Percentiles rank a stretch among this genome's conserved stretches.
These are phyloP conservation scores for Lentinula aciculospora DNA, from an alignment of 768 basidiomycete genomes.

Conservation along the genomic window DNA sequence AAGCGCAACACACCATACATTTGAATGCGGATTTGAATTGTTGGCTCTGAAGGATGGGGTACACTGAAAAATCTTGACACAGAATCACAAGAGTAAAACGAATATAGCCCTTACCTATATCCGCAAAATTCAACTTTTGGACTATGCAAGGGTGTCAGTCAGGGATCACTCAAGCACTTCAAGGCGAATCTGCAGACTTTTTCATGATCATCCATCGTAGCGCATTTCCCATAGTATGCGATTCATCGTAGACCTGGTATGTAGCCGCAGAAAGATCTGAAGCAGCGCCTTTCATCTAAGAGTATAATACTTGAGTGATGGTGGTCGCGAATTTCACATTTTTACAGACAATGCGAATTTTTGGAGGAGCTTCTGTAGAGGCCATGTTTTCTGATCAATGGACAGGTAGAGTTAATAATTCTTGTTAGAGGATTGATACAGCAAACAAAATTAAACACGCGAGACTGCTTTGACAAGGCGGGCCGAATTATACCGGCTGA, in stretches of 20 bases:
- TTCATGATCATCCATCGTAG: slow-evolving; percentile 99
- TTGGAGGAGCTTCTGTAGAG: slow-evolving; percentile 10
- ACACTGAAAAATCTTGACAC: slow-evolving; percentile 37
- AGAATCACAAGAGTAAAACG: not conserved
- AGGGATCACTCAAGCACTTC: too few species aligned
- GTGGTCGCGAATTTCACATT: not conserved
- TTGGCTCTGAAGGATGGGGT: slow-evolving; percentile 96
- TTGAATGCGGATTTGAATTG: slow-evolving; percentile 96
- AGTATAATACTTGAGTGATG: not conserved
- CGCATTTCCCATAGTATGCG: slow-evolving; percentile 93
- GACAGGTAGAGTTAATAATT: too few species aligned
- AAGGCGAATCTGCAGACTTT: too few species aligned
- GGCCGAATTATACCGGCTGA: too few species aligned
- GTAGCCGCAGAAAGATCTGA: slow-evolving; percentile 85
- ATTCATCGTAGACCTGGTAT: slow-evolving; percentile 88
- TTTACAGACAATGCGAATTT: slow-evolving; percentile 1
- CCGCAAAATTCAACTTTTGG: slow-evolving; percentile 98
- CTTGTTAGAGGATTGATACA: too few species aligned
- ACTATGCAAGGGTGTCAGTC: slow-evolving; percentile 33
- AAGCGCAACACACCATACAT: slow-evolving; percentile 84
- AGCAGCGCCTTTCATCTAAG: slow-evolving; percentile 77
- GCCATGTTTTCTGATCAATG: too few species aligned
- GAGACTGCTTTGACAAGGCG: too few species aligned
- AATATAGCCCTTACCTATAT: slow-evolving; percentile 62
- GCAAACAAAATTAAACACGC: too few species aligned